Evolutionary conservation across 2,329 filamentous ascomycete species (phyloP), one percentile per base, ranked within the genome.

Genomic region (Penicillium sp.): DNA sequence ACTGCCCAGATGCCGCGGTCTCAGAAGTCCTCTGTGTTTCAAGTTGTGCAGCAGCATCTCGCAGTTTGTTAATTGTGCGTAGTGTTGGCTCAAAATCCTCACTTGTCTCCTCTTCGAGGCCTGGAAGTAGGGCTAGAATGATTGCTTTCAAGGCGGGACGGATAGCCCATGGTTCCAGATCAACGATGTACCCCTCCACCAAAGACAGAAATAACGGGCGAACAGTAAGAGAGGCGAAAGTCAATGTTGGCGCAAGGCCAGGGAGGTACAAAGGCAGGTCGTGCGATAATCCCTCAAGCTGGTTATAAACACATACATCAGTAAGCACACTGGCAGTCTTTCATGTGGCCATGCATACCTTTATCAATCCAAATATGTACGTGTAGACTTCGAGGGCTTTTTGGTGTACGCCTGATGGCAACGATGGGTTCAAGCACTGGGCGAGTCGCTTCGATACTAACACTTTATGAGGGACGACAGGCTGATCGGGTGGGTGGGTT

Each of bases 391-490:
- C 94, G 54, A 99, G 82, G 1, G 94, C 86, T 73, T 97, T 99
- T 74, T 99, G 95, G 75, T 99, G 94, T 18, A 99, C 95, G 29
- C 94, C 94, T 0, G 94, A 97, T 15, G 94, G 94, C 49, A 99
- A 79, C 21, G 90, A 87, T 37, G 94, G 92, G 71, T 97, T 96
- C 62, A 99, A 81, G 70, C 94, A 99, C 81, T 99, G 94, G 41
- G 94, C 89, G 56, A 99, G 81, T 66, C 93, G 89, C 75, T 95
- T 94, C 67, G 94, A 89, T 68, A 99, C 87, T 54, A 86, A 81
- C 18, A 84, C 80, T 76, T 92, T 96, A 66, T 92, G 86, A 13
- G 94, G 93, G 55, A 99, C 86, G 34, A 86, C 77, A 9, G 84
- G 82, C 53, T 86, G 83, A 55, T 85, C 86, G 42, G 87, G 78